phyloP scores from a whole-genome alignment of 352 stramenopile species.

The Globisporangium abappressorium region DNA sequence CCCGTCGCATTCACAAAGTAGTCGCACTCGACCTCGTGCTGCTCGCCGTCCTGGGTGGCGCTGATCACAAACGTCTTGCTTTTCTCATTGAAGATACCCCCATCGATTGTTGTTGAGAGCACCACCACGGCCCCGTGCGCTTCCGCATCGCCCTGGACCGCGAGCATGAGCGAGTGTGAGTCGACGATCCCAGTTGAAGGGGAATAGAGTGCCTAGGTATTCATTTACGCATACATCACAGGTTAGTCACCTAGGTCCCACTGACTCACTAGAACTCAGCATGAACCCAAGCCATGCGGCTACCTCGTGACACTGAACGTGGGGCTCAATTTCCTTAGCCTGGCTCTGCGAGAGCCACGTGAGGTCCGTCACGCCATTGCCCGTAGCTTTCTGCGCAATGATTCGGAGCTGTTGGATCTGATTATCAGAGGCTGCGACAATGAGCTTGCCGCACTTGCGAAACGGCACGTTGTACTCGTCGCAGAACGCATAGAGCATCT shows the following conservation, averaged over 20 bases:
- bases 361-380: constrained; percentile 65
- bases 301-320: constrained; percentile 55
- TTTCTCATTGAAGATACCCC: constrained; percentile 28
- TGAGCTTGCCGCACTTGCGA: constrained; percentile 92
- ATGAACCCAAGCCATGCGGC: background rate
- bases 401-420: constrained; percentile 38
- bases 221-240: background rate
- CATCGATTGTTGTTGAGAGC: constrained; percentile 62
- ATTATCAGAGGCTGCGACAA: constrained; percentile 69
- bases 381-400: constrained; percentile 33
- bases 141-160: constrained; percentile 90
- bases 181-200: constrained; percentile 96
- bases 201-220: constrained; percentile 82
- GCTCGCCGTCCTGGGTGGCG: constrained; percentile 35
- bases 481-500: constrained; percentile 93
- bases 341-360: constrained; percentile 42
- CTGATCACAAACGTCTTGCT: constrained; percentile 35
- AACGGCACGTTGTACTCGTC: constrained; percentile 72
- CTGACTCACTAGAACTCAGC: background rate
- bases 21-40: constrained; percentile 81
- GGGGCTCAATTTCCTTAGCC: constrained; percentile 42
- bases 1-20: constrained; percentile 93
- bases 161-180: constrained; percentile 89
- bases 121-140: constrained; percentile 79
- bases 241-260: background rate